phyloP scores from a whole-genome alignment of 202 grass and related monocot species.

The Digitaria exilis region DNA sequence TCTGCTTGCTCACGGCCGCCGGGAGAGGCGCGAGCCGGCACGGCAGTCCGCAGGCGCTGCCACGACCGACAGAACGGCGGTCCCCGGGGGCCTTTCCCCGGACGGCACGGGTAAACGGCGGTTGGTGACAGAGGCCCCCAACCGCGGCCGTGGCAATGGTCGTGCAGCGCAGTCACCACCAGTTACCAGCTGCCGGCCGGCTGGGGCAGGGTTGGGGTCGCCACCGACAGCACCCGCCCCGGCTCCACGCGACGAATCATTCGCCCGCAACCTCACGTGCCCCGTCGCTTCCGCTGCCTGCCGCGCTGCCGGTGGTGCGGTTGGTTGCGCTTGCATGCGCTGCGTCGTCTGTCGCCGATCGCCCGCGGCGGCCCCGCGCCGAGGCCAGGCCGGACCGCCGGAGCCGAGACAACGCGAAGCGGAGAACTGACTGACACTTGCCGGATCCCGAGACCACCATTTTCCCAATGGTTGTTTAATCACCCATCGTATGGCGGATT shows the following conservation, averaged over 20 bases:
- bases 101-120: neutral
- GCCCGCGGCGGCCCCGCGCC: neutral
- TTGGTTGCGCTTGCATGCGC: neutral
- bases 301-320: neutral
- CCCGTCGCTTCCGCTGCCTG: conserved; percentile 24
- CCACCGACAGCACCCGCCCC: conserved; percentile 46
- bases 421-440: conserved; percentile 15
- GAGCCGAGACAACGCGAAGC: neutral
- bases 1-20: neutral
- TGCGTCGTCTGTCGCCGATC: neutral
- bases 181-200: neutral
- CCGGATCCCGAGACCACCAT: conserved; percentile 31
- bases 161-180: neutral
- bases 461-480: neutral
- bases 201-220: no score
- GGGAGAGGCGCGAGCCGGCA: neutral
- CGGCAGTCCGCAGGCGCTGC: neutral
- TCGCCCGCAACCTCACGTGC: conserved; percentile 50
- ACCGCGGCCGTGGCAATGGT: neutral
- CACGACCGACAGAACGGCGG: neutral
- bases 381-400: no score
- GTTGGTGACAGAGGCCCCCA: neutral
- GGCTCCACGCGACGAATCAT: conserved; percentile 53
- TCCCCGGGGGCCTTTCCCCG: neutral
- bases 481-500: neutral